Base-by-base conservation (phyloP, 495 filamentous ascomycete species). In the Daldinia vernicosa region DNA sequence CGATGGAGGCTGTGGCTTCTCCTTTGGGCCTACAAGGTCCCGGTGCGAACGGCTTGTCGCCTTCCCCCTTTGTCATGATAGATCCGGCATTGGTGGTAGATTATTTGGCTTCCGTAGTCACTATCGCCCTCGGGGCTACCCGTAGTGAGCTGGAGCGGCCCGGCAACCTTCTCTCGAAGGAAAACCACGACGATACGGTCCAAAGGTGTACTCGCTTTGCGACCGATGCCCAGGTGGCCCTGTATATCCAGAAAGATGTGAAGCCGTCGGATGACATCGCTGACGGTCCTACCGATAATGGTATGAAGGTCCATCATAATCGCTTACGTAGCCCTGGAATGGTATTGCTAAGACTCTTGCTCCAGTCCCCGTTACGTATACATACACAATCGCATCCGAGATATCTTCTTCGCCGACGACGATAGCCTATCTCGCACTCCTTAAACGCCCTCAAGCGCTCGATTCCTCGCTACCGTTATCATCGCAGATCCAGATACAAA, bases 161-260 rank as follows among this genome's bases (percentile, higher is more conserved):
- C 47, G 93, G 92, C 51, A 97, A 93, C 78, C 84, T 98, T 76
- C 86, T 99, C 53, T 95, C 93, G 17, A 83, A 87, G 66, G 77
- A 82, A 7, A 87, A 84, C 60, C 86, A 90, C 71, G 80, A 83
- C 37, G 94, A 98, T 60, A 98, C 95, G 0, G 81, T 94, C 27
- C 89, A 93, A 74, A 86, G 93, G 81, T 97, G 95, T 80, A 90
- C 88, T 67, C 89, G 95, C 73, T 99, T 97, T 78, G 93, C 93
- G 54, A 88, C 89, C 28, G 95, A 98, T 80, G 82, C 91, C 53
- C 93, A 97, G 82, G 87, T 90, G 40, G 93, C 90, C 27, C 81
- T 99, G 55, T 98, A 97, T 80, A 91, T 96, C 64, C 91, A 93
- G 74, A 97, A 97, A 80, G 92, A 97, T 74, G 76, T 91, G 35